A percentile compares a stretch with the other conserved stretches of the same genome.
Conservation (phyloP, 2,329 filamentous ascomycete genomes). For the Fusarium sterilihyphosum region DNA sequence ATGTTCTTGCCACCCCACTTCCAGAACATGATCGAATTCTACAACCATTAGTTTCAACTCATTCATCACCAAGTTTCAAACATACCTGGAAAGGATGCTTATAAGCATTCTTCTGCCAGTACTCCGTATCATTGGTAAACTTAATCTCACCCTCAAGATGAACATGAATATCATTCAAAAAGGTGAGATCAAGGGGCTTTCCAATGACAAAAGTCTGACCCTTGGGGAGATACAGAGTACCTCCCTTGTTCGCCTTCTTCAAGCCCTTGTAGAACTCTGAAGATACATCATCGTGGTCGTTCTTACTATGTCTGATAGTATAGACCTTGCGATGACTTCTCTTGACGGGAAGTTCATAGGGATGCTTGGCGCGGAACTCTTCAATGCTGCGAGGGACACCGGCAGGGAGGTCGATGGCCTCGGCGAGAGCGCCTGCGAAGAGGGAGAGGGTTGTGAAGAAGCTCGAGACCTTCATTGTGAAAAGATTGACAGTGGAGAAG, state of each 20-base stretch:
- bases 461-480: slow-evolving; percentile 36
- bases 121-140: slow-evolving; percentile 39
- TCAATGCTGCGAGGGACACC: slow-evolving; percentile 39
- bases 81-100: slow-evolving; percentile 39
- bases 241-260: slow-evolving; percentile 37
- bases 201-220: slow-evolving; percentile 39
- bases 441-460: slow-evolving; percentile 33
- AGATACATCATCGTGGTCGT: slow-evolving; percentile 36
- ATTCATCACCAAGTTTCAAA: accelerated
- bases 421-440: slow-evolving; percentile 30
- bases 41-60: neutral
- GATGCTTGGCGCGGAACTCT: slow-evolving; percentile 39
- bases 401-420: slow-evolving; percentile 37
- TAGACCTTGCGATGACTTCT: slow-evolving; percentile 22
- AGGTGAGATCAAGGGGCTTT: slow-evolving; percentile 39
- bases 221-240: slow-evolving; percentile 36
- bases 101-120: slow-evolving; percentile 39
- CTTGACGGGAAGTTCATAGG: slow-evolving; percentile 22
- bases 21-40: slow-evolving; percentile 43
- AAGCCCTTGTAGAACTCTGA: slow-evolving; percentile 36
- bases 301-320: slow-evolving; percentile 34
- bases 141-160: slow-evolving; percentile 42
- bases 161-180: slow-evolving; percentile 37
- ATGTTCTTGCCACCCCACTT: slow-evolving; percentile 38
- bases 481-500: neutral